Evolutionary conservation across 352 stramenopile genomes (phyloP).

Genomic region (Thraustotheca clavata): DNA sequence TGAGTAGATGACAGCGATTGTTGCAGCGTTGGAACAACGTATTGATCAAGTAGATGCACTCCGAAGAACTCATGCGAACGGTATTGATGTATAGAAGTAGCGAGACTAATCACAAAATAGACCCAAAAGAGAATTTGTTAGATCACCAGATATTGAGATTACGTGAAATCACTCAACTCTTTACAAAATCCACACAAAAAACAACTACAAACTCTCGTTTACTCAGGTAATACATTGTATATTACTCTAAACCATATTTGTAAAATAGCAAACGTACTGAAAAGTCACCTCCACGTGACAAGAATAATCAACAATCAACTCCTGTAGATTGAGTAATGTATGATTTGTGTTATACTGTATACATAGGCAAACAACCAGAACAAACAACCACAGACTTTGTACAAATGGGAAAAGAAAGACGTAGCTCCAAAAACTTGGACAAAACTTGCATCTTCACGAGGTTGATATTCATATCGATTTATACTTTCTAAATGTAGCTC

Average conservation of each 20-base stretch:
- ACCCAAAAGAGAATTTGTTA: background rate
- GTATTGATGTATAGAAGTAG: background rate
- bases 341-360: background rate
- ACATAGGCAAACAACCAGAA: background rate
- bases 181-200: background rate
- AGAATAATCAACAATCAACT: background rate
- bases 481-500: background rate
- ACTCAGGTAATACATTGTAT: background rate
- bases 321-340: background rate
- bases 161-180: background rate
- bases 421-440: background rate
- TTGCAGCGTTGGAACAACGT: background rate
- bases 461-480: background rate
- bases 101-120: background rate
- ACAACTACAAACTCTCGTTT: background rate
- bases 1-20: background rate
- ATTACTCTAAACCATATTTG: background rate
- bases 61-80: background rate
- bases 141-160: slow-evolving; percentile 8
- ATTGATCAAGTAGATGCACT: slow-evolving; percentile 11
- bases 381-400: background rate
- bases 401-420: slow-evolving; percentile 13
- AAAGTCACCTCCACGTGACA: background rate
- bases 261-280: no score
- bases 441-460: background rate